Evolutionary conservation across 306 rosid species (phyloP).

Genomic region (Pyrus bretschneideri): DNA sequence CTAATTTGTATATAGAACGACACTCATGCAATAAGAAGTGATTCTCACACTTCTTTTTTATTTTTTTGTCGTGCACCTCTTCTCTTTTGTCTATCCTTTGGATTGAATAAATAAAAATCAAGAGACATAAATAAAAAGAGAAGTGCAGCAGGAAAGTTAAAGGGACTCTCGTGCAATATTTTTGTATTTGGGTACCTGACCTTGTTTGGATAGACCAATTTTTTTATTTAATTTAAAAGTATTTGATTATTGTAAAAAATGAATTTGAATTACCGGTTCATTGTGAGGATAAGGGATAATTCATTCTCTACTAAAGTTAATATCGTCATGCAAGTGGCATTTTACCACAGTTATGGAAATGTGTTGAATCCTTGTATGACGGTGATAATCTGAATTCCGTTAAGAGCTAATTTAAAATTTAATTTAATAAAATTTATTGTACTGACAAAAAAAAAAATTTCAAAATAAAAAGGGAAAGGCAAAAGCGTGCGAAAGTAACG

Average conservation of each 20-base stretch:
- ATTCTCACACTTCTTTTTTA: background rate
- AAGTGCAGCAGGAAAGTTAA: background rate
- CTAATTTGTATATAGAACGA: too few species aligned
- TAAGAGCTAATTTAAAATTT: fast-evolving
- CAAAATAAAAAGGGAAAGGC: too few species aligned
- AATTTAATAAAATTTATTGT: too few species aligned
- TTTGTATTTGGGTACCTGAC: background rate
- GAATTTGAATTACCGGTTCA: fast-evolving
- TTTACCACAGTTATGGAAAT: fast-evolving
- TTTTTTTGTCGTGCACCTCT: background rate
- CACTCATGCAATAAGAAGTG: background rate
- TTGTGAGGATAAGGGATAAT: too few species aligned
- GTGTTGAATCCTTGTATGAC: fast-evolving
- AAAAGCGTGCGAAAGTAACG: background rate
- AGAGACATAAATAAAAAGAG: background rate
- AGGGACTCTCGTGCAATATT: background rate
- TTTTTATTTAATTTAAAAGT: too few species aligned
- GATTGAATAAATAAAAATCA: too few species aligned
- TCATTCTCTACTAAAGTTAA: too few species aligned
- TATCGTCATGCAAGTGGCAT: fast-evolving
- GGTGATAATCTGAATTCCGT: too few species aligned
- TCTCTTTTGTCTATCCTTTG: background rate
- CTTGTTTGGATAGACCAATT: background rate
- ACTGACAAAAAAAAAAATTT: too few species aligned
- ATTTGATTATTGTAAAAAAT: too few species aligned